Evolutionary conservation across 768 basidiomycete species (phyloP), one percentile per base, ranked within the genome.

Genomic region (Rossbeevera mucosa): DNA sequence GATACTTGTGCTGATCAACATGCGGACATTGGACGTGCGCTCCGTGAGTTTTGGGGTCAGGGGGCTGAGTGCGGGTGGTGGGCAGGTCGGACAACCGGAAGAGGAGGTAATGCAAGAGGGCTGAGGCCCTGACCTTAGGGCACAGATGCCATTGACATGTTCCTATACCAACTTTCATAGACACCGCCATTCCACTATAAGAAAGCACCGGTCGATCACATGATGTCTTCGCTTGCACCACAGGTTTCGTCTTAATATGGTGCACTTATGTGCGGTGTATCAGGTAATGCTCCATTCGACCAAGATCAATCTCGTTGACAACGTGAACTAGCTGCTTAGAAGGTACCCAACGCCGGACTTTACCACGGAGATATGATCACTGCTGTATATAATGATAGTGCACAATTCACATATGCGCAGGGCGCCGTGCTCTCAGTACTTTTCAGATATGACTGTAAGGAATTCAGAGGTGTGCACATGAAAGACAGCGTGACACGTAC

Each of bases 1-100:
- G 2, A 73, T 78, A 36, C 66, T 98, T 47, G 89, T 85, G 18
- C 74, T 96, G 8, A 76, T 96, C 44, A 91, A 96, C 66, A 66
- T 93, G 59, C 76, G 81, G 64, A 88, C 86, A 20, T 70, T 95
- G 62, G 85, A 79, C 49, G 83, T 89, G 20, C 85, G 76, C 58
- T 79, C 78, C 48, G 69, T 88, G 29, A 71, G 74, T 51, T 85
- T 88, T 62, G 75, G 72, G 1, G 73, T 83, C 29, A 59, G 63
- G 18, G 72, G 73, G 16, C 62, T 76, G 64, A 62, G 50, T 48
- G 40, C 52, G 21, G 57, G 58, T 30, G 61, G 60, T 21, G 46
- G 53, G 47, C 55, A 59, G n/a, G 38, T 31, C 31, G 47, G 44
- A 18, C 20, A 6, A 21, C 33, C 33, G 18, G 38, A 50, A 43